A percentile compares a stretch with the other conserved stretches of the same genome.
Evolutionary conservation across 176 grass and related monocot species (phyloP).

Genomic region (maize (Zea mays)): DNA sequence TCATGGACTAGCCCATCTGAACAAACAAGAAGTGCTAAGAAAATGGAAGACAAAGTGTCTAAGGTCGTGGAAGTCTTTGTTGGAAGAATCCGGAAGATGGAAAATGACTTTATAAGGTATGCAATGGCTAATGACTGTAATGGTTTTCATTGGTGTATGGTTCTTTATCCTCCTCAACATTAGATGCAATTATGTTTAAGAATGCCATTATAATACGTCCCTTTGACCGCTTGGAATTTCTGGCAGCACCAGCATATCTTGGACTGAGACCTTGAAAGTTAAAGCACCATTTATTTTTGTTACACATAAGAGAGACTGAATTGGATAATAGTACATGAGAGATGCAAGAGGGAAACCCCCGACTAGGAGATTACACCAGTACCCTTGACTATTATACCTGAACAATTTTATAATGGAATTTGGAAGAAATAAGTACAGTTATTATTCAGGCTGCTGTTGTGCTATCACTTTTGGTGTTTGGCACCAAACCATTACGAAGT

Average conservation of each 20-base stretch:
- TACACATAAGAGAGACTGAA: neutral
- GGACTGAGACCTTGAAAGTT: neutral
- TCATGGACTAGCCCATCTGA: conserved; percentile 59
- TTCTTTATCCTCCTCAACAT: neutral
- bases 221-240: neutral
- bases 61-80: conserved; percentile 68
- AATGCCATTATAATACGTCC: too few species aligned
- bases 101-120: conserved; percentile 80
- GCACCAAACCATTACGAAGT: conserved; percentile 4
- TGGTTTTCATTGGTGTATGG: conserved; percentile 7
- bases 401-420: neutral
- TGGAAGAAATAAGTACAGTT: neutral
- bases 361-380: neutral
- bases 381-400: neutral
- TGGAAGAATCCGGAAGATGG: conserved; percentile 77
- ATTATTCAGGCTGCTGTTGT: neutral
- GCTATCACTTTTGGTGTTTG: neutral
- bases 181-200: conserved; percentile 3
- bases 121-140: neutral
- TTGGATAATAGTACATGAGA: neutral
- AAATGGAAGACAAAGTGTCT: conserved; percentile 63
- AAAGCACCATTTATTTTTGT: neutral
- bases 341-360: neutral
- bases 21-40: conserved; percentile 48
- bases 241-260: neutral